A percentile compares a stretch with the other conserved stretches of the same genome.
Conservation (phyloP, 768 basidiomycete species). For the Suillus americanus region DNA sequence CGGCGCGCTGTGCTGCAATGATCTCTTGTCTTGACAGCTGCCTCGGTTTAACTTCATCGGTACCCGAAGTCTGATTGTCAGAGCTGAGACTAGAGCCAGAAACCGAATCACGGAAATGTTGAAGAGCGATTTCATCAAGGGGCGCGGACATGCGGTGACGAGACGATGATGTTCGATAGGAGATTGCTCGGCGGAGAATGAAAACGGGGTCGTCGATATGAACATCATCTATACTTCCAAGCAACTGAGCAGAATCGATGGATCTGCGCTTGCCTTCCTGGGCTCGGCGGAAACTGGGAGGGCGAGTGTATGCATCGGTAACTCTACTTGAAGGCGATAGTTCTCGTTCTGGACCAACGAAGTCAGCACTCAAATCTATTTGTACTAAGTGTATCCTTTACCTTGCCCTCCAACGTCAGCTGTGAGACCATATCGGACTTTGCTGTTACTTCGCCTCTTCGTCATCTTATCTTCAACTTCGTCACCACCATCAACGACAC, state of each 20-base stretch:
- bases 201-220: constrained; percentile 85
- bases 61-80: constrained; percentile 31
- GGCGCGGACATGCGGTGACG: constrained; percentile 72
- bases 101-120: constrained; percentile 65
- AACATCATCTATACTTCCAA: constrained; percentile 75
- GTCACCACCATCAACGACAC: constrained; percentile 98
- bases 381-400: constrained; percentile 31
- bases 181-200: constrained; percentile 78
- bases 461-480: constrained; percentile 92
- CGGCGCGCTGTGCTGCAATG: constrained; percentile 90
- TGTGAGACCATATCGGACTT: constrained; percentile 82
- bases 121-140: constrained; percentile 81
- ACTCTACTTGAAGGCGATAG: constrained; percentile 80
- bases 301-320: constrained; percentile 77
- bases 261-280: constrained; percentile 80
- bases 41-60: constrained; percentile 39
- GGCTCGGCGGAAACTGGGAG: constrained; percentile 67
- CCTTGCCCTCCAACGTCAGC: constrained; percentile 63
- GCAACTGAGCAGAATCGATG: constrained; percentile 70
- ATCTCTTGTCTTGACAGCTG: constrained; percentile 77
- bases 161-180: constrained; percentile 71
- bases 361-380: constrained; percentile 9
- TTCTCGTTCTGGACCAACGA: constrained; percentile 59
- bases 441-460: constrained; percentile 73
- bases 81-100: constrained; percentile 57